Percentiles rank a stretch among this genome's conserved stretches.
Evolutionary conservation across 495 filamentous ascomycete genomes (phyloP).

Genomic region (Glonium stellatum): DNA sequence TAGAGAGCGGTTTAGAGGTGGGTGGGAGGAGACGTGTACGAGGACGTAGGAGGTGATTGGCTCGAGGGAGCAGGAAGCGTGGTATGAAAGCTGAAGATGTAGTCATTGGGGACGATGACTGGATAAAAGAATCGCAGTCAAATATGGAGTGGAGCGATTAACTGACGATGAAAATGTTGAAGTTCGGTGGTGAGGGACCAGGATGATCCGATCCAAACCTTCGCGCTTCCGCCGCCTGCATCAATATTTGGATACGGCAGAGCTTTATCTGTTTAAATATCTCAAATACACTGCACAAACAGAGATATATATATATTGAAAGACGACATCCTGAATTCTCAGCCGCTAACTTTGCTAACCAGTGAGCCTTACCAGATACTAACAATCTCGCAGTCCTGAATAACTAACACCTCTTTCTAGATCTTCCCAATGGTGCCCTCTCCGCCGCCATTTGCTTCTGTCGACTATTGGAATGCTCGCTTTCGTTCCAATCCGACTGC

Average conservation of each 20-base stretch:
- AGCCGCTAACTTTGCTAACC: neutral
- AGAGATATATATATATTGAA: neutral
- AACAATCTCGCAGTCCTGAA: neutral
- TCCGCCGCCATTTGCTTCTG: constrained; percentile 19
- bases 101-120: constrained; percentile 10
- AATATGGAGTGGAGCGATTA: neutral
- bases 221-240: neutral
- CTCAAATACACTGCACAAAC: neutral
- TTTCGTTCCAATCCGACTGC: constrained; percentile 22
- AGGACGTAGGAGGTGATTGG: constrained; percentile 13
- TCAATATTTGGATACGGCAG: neutral
- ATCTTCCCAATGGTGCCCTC: constrained; percentile 13
- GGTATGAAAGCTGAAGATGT: constrained; percentile 19
- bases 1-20: neutral
- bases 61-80: constrained; percentile 22
- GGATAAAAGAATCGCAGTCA: neutral
- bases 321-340: neutral
- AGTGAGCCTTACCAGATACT: neutral
- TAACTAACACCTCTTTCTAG: constrained; percentile 1
- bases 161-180: neutral
- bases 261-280: neutral
- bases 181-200: constrained; percentile 3
- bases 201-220: constrained; percentile 5
- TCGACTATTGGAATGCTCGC: constrained; percentile 26
- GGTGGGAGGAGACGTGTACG: constrained; percentile 1